A percentile compares a stretch with the other conserved stretches of the same genome.
phyloP scores from a whole-genome alignment of 2,329 filamentous ascomycete genomes.

The Cordyceps fumosorosea region DNA sequence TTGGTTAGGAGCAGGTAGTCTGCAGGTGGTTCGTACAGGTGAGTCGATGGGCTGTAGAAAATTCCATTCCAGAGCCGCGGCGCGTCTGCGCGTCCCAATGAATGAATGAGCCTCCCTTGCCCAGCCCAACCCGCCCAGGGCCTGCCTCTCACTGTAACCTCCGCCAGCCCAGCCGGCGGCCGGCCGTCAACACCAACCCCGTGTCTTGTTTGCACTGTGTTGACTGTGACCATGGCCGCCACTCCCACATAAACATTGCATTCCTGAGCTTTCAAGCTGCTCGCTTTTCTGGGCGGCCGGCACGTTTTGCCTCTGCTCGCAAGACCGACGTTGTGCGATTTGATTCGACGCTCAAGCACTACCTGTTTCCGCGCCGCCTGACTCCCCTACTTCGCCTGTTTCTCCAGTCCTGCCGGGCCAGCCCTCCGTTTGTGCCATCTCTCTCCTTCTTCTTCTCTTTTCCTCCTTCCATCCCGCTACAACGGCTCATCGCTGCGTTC shows the following conservation, averaged over 20 bases:
- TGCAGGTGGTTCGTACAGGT: too few species aligned
- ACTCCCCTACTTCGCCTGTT: constrained; percentile 1
- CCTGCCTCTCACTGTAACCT: background rate
- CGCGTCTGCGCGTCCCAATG: background rate
- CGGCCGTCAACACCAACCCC: background rate
- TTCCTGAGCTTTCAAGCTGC: constrained; percentile 14
- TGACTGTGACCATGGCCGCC: constrained; percentile 12
- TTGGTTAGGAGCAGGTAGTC: background rate
- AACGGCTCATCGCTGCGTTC: constrained; percentile 1
- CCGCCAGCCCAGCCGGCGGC: background rate
- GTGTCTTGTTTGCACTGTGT: constrained; percentile 12
- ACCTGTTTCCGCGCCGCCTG: background rate
- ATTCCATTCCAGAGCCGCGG: constrained; percentile 10
- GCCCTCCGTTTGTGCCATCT: constrained; percentile 8
- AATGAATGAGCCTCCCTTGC: constrained; percentile 4
- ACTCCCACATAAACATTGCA: constrained; percentile 15
- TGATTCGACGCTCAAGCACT: background rate
- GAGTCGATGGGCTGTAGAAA: background rate
- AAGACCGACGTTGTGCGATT: constrained; percentile 1
- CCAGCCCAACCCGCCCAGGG: background rate
- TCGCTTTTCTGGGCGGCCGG: constrained; percentile 12
- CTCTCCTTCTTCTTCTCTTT: constrained; percentile 10
- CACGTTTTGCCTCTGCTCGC: constrained; percentile 11
- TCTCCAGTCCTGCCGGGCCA: background rate
- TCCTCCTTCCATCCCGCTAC: constrained; percentile 5